phyloP scores from a whole-genome alignment of 352 stramenopile genomes.

The Blastocystis sp. region DNA sequence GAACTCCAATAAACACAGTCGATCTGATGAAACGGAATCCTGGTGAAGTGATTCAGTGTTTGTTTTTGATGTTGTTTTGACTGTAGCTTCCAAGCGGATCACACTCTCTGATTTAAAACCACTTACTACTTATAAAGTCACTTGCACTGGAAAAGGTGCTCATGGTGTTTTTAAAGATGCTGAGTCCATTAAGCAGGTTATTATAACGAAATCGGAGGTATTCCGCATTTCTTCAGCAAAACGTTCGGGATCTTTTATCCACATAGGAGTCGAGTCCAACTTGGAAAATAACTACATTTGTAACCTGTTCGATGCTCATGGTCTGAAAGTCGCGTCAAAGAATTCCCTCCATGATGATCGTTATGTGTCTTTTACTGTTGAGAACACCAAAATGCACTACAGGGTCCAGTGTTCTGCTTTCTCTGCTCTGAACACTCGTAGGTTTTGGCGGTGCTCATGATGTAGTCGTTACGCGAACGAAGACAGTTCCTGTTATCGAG shows the following conservation, averaged over 20 bases:
- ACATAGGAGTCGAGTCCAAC: not conserved
- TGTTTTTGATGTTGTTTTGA: not conserved
- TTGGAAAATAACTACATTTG: not conserved
- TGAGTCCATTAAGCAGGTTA: not conserved
- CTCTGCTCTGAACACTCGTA: not conserved
- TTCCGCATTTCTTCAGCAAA: not conserved
- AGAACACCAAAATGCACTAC: not conserved
- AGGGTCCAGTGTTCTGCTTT: not conserved
- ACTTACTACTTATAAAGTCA: conserved; percentile 17
- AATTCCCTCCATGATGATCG: not conserved
- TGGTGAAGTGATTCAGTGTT: not conserved
- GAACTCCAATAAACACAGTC: not conserved
- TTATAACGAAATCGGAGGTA: not conserved
- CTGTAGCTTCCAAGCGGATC: not conserved
- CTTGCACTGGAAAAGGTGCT: not conserved
- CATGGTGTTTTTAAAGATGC: not conserved
- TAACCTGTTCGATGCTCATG: not conserved
- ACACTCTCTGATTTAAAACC: not conserved
- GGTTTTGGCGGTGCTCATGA: not conserved
- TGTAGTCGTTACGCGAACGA: not conserved
- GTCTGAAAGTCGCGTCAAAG: not conserved
- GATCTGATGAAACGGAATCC: not conserved
- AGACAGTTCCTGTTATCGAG: not conserved
- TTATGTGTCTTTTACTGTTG: not conserved
- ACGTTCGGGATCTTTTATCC: not conserved